Conservation (phyloP, 164 flowering plant genomes). For the Annona squamosa region DNA sequence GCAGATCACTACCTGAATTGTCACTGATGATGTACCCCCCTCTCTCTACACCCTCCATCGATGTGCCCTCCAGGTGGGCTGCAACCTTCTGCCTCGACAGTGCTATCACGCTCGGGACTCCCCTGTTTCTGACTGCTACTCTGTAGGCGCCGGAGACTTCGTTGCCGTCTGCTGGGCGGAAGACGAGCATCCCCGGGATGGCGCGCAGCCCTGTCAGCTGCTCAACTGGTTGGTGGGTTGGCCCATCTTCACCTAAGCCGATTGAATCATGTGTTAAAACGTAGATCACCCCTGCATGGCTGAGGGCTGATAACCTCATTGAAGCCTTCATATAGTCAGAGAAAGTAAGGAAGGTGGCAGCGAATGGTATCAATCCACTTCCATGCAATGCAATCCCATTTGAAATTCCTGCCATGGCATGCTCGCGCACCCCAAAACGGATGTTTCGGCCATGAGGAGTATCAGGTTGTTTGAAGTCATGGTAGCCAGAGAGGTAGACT, state of each 20-base stretch:
- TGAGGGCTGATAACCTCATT: conserved; percentile 45
- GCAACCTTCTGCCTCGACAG: conserved; percentile 56
- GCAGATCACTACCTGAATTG: conserved; percentile 30
- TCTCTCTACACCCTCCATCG: conserved; percentile 26
- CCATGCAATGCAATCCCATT: conserved; percentile 57
- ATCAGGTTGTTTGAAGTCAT: conserved; percentile 12
- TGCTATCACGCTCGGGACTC: conserved; percentile 32
- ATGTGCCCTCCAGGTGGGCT: conserved; percentile 43
- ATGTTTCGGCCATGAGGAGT: conserved; percentile 44
- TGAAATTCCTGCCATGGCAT: conserved; percentile 54
- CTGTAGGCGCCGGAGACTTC: conserved; percentile 65
- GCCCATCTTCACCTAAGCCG: conserved; percentile 72
- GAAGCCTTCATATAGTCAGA: conserved; percentile 58
- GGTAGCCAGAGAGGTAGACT: conserved; percentile 9
- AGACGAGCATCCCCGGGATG: conserved; percentile 39
- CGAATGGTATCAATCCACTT: conserved; percentile 52
- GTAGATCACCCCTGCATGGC: conserved; percentile 54
- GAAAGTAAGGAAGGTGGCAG: conserved; percentile 56
- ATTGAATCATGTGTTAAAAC: conserved; percentile 67
- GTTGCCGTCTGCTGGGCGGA: conserved; percentile 59
- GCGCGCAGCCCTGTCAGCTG: conserved; percentile 54
- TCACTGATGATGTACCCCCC: conserved; percentile 53
- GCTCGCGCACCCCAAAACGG: conserved; percentile 56
- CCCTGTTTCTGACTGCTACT: conserved; percentile 36
- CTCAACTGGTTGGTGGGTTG: conserved; percentile 72